phyloP scores from a whole-genome alignment of 2,329 filamentous ascomycete genomes.

The Exophiala alcalophila region DNA sequence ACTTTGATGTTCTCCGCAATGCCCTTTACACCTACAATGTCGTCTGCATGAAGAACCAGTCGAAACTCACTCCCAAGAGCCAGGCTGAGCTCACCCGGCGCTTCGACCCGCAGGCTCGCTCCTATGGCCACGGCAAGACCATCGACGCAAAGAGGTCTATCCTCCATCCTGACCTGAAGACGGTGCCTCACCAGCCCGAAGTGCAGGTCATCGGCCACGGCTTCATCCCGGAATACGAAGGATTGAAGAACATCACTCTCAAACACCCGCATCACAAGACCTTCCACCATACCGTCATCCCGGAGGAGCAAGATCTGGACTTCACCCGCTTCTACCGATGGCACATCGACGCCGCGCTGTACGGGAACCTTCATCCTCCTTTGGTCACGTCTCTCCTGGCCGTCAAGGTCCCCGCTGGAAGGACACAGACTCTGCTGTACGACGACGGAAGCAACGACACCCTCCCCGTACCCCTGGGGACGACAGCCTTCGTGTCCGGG shows the following conservation, averaged over 20 bases:
- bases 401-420: conserved; percentile 66
- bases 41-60: conserved; percentile 67
- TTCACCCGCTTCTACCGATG: conserved; percentile 49
- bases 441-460: conserved; percentile 68
- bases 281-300: conserved; percentile 66
- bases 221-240: conserved; percentile 66
- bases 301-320: conserved; percentile 58
- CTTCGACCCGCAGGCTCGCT: conserved; percentile 64
- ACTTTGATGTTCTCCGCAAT: conserved; percentile 62
- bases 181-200: conserved; percentile 74
- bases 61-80: conserved; percentile 61
- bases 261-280: conserved; percentile 74
- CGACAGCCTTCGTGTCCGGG: conserved; percentile 71
- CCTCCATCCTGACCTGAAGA: conserved; percentile 76
- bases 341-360: conserved; percentile 51
- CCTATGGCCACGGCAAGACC: conserved; percentile 74
- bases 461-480: conserved; percentile 67
- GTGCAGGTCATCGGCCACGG: conserved; percentile 80
- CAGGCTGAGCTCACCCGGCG: conserved; percentile 71
- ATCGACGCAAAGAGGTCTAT: conserved; percentile 64
- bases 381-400: conserved; percentile 70
- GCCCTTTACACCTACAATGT: conserved; percentile 68
- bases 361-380: conserved; percentile 64
- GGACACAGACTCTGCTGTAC: conserved; percentile 66
- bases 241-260: conserved; percentile 64